Evolutionary conservation across 23 red algal genomes (phyloP), one percentile per base, ranked within the genome.

Genomic region (Cyanidioschyzon merolae): DNA sequence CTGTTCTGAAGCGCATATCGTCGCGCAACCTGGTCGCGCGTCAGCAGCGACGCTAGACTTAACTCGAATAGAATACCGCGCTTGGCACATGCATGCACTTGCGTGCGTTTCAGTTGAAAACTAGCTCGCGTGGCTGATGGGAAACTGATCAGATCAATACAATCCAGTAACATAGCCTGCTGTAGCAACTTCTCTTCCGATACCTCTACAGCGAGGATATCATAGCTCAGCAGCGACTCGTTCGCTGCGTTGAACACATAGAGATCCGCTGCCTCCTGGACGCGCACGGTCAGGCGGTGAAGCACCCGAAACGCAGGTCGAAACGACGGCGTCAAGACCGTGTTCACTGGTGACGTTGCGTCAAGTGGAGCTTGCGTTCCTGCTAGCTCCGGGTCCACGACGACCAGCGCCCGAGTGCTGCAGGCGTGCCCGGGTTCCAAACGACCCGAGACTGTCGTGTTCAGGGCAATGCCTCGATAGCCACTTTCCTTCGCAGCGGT

Each of bases 101-200:
- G 63, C 2, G 63, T 71, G 63, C 63, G 63, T 35, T 35, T 25
- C 63, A 71, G 21, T 27, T 71, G 63, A 71, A 71, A 71, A 25
- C n/a, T 25, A 7, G 63, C 63, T 7, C 63, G 63, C 12, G 21
- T 32, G 16, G 12, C 63, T 3, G 30, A 12, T 12, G 21, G n/a
- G 7, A 71, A 25, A 35, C 63, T 27, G 29, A 71, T 15, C 63
- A 71, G 63, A 35, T 71, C 63, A 7, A 71, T 35, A 27, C 16
- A 17, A 32, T 71, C 63, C 63, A 71, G 12, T 35, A 32, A 35
- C 63, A 71, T 25, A 17, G 32, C 63, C 63, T 71, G 63, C 63
- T 71, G 63, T 27, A 71, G 12, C 63, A 71, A 12, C 29, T 71
- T 71, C 32, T 71, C 63, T 7, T 71, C 30, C n/a, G 63, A 7